A percentile compares a stretch with the other conserved stretches of the same genome.
Conservation (phyloP, 352 stramenopile genomes). For the Pythium oligandrum region DNA sequence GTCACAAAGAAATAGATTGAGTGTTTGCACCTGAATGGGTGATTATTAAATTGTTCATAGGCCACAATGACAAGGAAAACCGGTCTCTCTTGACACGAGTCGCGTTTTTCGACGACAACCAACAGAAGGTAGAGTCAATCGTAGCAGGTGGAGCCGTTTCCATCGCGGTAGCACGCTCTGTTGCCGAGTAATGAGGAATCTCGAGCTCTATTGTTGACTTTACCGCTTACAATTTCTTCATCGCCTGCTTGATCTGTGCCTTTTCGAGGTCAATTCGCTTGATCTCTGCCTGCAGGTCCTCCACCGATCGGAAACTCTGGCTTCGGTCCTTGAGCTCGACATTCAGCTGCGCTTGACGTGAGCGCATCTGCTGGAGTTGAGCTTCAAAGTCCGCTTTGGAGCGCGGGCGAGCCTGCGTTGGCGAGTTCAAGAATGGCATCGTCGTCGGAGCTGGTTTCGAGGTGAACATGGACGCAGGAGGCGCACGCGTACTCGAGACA, state of each 20-base stretch:
- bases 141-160: slow-evolving; percentile 15
- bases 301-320: slow-evolving; percentile 11
- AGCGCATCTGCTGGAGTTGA: slow-evolving; percentile 17
- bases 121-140: slow-evolving; percentile 2
- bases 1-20: background rate
- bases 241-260: slow-evolving; percentile 19
- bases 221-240: slow-evolving; percentile 13
- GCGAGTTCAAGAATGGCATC: slow-evolving; percentile 16
- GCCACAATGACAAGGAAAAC: slow-evolving; percentile 12
- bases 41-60: slow-evolving; percentile 1
- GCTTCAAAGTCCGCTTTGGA: slow-evolving; percentile 16
- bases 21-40: too few relatives aligned
- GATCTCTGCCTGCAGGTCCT: slow-evolving; percentile 21
- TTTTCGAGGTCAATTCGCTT: slow-evolving; percentile 24
- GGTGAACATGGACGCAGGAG: slow-evolving; percentile 11
- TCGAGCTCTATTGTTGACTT: background rate
- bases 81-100: slow-evolving; percentile 1
- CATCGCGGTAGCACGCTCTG: slow-evolving; percentile 9
- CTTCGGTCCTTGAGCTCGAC: slow-evolving; percentile 11
- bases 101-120: slow-evolving; percentile 7
- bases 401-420: background rate
- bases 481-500: background rate
- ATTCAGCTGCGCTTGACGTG: slow-evolving; percentile 8
- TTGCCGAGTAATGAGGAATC: background rate
- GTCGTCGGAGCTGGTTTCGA: slow-evolving; percentile 12